phyloP scores from a whole-genome alignment of 257 asterid genomes.

The Lavandula angustifolia region DNA sequence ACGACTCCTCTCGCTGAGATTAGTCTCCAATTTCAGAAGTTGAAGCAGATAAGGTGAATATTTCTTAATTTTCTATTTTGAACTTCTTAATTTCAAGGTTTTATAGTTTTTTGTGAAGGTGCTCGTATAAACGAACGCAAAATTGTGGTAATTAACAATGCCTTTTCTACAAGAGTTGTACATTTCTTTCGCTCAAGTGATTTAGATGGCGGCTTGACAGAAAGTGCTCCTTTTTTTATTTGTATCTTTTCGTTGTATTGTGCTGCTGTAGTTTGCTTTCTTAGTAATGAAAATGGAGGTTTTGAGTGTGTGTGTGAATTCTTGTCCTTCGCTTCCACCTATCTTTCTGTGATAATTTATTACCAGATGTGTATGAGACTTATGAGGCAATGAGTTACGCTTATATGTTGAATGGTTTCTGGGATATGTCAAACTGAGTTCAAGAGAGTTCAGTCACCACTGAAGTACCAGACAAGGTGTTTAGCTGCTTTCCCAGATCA shows the following conservation, averaged over 20 bases:
- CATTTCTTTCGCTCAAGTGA: slow-evolving; percentile 16
- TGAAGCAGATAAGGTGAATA: too few species aligned
- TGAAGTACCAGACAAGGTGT: slow-evolving; percentile 97
- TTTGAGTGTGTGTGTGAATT: slow-evolving; percentile 11
- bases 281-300: too few species aligned
- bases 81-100: too few species aligned
- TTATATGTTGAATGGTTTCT: too few species aligned
- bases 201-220: background rate
- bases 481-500: slow-evolving; percentile 97
- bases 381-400: slow-evolving; percentile 22
- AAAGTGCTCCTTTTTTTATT: background rate
- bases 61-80: too few species aligned
- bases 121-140: too few species aligned
- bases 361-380: slow-evolving; percentile 22
- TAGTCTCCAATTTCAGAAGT: too few species aligned
- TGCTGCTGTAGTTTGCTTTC: too few species aligned
- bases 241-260: background rate
- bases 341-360: slow-evolving; percentile 2
- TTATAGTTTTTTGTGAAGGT: too few species aligned
- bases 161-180: background rate
- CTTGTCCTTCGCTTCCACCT: background rate
- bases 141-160: background rate
- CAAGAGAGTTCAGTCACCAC: slow-evolving; percentile 80
- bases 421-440: slow-evolving; percentile 65
- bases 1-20: too few species aligned